Base-by-base conservation (phyloP, 1,284 basidiomycete genomes). In the Leccinum fallax region DNA sequence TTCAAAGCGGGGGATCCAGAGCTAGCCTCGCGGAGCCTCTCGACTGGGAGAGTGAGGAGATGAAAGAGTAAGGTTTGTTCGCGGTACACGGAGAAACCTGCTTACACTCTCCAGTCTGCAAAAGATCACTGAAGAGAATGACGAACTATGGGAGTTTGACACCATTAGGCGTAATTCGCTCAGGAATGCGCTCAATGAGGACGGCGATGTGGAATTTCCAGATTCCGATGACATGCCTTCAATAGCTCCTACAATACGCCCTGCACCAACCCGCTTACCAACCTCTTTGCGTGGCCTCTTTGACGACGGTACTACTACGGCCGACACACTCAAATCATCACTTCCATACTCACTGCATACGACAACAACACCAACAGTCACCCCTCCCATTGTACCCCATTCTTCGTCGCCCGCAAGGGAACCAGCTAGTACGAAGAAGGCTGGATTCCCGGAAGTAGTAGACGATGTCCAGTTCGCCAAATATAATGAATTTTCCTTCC, bases 1-100 rank as follows among this genome's bases (percentile, higher is more conserved):
- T 91, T 55, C 87, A 94, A 69, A 85, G 85, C 57, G 93, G 91
- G 1, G 94, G 92, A 2, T 88, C 89, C 57, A 83, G 95, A 53
- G 87, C 87, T 43, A 94, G 92, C 74, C 80, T 98, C 55, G 90
- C 88, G 2, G 88, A 84, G 48, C 85, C 88, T 38, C 76, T 90
- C 55, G 83, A 85, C 55, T 91, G 89, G 88, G 89, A 90, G 73
- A 80, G 82, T 53, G 85, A 87, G 56, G 84, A 86, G 66, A 78
- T 80, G 69, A 78, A 78, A 75, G 83, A 83, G 85, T 85, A 63
- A 63, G 72, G 19, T 52, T 60, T 59, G 13, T 58, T 61, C 49
- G 21, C 52, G 40, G 36, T 36, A 32, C 32, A 11, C 4, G 21
- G 26, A 21, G 59, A 57, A 56, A 32, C 60, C 10, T 43, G 53